Evolutionary conservation across 2,329 filamentous ascomycete genomes (phyloP).

Genomic region (Curvularia spicifera): DNA sequence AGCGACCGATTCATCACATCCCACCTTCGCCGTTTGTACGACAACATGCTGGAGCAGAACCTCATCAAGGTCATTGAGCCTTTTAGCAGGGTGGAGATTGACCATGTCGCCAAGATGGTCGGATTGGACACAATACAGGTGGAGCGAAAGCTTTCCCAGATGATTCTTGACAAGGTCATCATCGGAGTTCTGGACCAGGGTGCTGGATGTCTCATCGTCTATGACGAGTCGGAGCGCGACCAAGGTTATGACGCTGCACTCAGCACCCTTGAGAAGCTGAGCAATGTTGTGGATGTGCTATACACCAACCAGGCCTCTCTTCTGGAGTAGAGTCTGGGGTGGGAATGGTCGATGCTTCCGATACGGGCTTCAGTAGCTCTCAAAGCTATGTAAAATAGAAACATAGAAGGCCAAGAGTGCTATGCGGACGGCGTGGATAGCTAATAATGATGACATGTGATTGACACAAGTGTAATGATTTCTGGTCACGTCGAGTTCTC

Average conservation of each 20-base stretch:
- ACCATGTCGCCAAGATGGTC: conserved; percentile 97
- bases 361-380: conserved; percentile 8
- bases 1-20: conserved; percentile 96
- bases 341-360: background rate
- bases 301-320: conserved; percentile 97
- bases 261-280: conserved; percentile 94
- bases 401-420: conserved; percentile 35
- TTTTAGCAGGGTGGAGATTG: conserved; percentile 95
- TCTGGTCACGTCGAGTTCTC: no score
- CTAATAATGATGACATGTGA: conserved; percentile 27
- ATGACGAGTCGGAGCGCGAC: conserved; percentile 91
- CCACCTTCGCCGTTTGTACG: conserved; percentile 93
- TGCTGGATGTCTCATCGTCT: conserved; percentile 96
- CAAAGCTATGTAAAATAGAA: conserved; percentile 41
- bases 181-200: conserved; percentile 97
- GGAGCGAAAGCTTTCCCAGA: conserved; percentile 97
- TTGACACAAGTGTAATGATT: background rate
- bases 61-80: conserved; percentile 99
- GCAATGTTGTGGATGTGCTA: conserved; percentile 94
- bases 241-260: conserved; percentile 93
- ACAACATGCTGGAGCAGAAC: conserved; percentile 99
- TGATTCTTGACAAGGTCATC: conserved; percentile 99
- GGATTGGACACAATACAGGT: conserved; percentile 95
- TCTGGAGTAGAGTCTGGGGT: conserved; percentile 70
- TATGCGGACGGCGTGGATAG: conserved; percentile 22